A percentile compares a stretch with the other conserved stretches of the same genome.
Evolutionary conservation across 768 basidiomycete genomes (phyloP).

Genomic region (Suillus bovinus): DNA sequence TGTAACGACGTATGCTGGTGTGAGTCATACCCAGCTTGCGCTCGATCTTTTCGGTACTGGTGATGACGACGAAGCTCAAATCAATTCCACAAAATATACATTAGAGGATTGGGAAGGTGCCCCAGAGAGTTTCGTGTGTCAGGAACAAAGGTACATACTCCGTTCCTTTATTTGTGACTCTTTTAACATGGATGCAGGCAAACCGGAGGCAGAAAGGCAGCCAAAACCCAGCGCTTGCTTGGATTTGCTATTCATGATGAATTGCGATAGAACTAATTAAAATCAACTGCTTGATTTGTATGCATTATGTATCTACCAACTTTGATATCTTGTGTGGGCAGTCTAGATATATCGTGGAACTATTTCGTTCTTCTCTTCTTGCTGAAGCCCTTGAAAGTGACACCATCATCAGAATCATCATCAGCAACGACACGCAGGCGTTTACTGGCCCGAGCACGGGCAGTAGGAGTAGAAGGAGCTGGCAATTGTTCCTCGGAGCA

Average conservation of each 20-base stretch:
- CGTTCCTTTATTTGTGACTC: constrained; percentile 4
- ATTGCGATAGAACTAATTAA: constrained; percentile 30
- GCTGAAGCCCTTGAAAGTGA: constrained; percentile 66
- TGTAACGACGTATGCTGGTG: constrained; percentile 97
- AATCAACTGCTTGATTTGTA: constrained; percentile 15
- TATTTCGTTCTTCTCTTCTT: constrained; percentile 28
- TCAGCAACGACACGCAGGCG: constrained; percentile 45
- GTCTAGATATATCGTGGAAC: not conserved
- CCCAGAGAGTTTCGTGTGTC: constrained; percentile 97
- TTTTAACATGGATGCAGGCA: constrained; percentile 44
- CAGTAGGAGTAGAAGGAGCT: not conserved
- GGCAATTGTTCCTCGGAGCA: not conserved
- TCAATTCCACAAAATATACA: constrained; percentile 63
- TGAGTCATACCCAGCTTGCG: constrained; percentile 95
- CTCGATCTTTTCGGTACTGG: constrained; percentile 85
- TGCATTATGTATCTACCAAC: not conserved
- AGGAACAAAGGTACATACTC: constrained; percentile 76
- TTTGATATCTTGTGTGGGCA: not conserved
- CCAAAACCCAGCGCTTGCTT: constrained; percentile 84
- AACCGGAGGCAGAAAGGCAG: constrained; percentile 86
- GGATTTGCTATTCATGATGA: constrained; percentile 84
- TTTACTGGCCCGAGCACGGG: constrained; percentile 22
- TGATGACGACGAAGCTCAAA: constrained; percentile 58
- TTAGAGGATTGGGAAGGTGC: constrained; percentile 96
- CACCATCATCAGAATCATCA: constrained; percentile 73